A percentile compares a stretch with the other conserved stretches of the same genome.
phyloP scores from a whole-genome alignment of 1,139 yeast genomes.

The Tardiomyces digboiensis region DNA sequence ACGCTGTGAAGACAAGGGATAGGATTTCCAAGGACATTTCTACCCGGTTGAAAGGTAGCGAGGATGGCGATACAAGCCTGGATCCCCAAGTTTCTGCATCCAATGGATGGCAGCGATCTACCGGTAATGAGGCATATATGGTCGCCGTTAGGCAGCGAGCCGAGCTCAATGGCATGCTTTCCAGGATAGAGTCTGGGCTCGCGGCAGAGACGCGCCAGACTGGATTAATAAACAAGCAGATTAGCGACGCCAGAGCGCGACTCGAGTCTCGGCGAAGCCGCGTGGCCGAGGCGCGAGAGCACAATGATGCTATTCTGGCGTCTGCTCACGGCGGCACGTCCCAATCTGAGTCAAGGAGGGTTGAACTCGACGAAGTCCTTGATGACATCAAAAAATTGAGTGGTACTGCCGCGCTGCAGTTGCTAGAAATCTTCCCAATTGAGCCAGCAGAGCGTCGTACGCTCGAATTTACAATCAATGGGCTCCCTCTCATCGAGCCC shows the following conservation, averaged over 20 bases:
- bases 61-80: not conserved
- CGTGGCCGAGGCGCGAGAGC: not conserved
- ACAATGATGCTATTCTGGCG: not conserved
- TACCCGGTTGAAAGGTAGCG: not conserved
- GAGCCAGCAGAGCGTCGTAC: conserved; percentile 17
- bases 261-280: not conserved
- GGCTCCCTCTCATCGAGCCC: conserved; percentile 19
- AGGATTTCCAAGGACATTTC: conserved; percentile 10
- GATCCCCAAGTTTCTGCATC: not conserved
- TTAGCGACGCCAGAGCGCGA: not conserved
- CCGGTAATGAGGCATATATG: not conserved
- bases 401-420: conserved; percentile 7
- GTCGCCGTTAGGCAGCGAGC: not conserved
- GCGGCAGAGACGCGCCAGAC: not conserved
- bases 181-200: not conserved
- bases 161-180: not conserved
- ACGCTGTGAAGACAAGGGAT: conserved; percentile 23
- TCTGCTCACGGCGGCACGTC: not conserved
- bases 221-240: not conserved
- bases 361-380: not conserved
- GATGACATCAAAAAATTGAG: not conserved
- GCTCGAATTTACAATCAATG: conserved; percentile 30
- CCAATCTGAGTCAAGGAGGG: not conserved
- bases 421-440: conserved; percentile 30
- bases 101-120: too few relatives aligned